These are phyloP conservation scores for Didymosphaeria variabile DNA, from an alignment of 2,329 filamentous ascomycete genomes.

Conservation along the genomic window DNA sequence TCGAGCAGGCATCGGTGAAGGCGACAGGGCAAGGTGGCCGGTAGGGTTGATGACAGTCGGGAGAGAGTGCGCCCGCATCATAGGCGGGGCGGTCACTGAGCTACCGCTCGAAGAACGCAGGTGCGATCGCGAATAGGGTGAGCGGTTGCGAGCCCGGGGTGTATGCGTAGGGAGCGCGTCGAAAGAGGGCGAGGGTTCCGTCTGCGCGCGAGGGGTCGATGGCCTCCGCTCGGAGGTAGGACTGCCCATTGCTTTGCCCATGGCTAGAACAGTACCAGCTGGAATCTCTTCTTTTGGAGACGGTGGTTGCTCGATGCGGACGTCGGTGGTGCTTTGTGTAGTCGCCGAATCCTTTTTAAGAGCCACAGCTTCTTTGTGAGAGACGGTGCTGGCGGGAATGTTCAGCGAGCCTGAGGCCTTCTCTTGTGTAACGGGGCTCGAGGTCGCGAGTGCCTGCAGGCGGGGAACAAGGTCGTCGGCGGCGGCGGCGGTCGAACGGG, in stretches of 20 bases:
- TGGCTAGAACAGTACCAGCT: constrained; percentile 18
- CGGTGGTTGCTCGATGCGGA: not conserved
- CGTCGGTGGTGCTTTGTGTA: not conserved
- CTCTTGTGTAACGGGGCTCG: constrained; percentile 19
- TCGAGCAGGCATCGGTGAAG: constrained; percentile 40
- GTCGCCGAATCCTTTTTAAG: not conserved
- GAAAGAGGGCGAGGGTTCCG: constrained; percentile 47
- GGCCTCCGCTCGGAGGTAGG: constrained; percentile 39
- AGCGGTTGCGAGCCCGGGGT: constrained; percentile 54
- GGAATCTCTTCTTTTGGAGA: not conserved
- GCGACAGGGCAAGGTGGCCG: constrained; percentile 46
- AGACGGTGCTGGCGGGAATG: constrained; percentile 15
- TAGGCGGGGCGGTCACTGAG: constrained; percentile 53
- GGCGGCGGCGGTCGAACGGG: constrained; percentile 22
- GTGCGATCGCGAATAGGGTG: constrained; percentile 58
- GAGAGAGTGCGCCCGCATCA: constrained; percentile 59
- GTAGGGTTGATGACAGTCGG: constrained; percentile 52
- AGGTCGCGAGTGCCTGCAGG: constrained; percentile 34
- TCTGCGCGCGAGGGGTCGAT: constrained; percentile 49
- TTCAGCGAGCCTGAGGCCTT: constrained; percentile 16
- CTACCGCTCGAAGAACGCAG: constrained; percentile 56
- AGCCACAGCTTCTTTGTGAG: constrained; percentile 3
- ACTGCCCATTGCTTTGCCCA: constrained; percentile 38
- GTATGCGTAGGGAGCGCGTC: constrained; percentile 39
- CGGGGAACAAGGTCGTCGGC: constrained; percentile 34